Evolutionary conservation across 1,139 yeast genomes (phyloP).

Genomic region (Kodamaea fungicola): DNA sequence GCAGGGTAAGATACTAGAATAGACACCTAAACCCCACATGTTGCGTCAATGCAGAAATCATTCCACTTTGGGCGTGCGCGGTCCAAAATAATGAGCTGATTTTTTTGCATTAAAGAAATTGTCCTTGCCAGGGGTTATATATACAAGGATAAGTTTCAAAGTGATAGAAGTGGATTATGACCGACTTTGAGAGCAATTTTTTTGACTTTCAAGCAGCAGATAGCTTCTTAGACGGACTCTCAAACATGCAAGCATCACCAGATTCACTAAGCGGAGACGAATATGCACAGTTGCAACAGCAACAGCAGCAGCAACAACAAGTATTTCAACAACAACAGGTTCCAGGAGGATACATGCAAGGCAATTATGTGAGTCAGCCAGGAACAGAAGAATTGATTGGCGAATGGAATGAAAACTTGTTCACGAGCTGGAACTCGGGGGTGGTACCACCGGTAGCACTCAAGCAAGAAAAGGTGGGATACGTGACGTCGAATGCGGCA

Average conservation of each 20-base stretch:
- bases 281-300: constrained; percentile 4
- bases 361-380: background rate
- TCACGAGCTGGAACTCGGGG: background rate
- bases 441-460: background rate
- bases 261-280: constrained; percentile 16
- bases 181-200: constrained; percentile 18
- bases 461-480: background rate
- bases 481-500: constrained; percentile 1
- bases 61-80: background rate
- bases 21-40: background rate
- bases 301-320: constrained; percentile 2
- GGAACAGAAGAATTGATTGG: background rate
- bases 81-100: background rate
- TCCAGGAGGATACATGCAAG: constrained; percentile 2
- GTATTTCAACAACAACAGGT: constrained; percentile 10
- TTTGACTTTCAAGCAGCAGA: constrained; percentile 36
- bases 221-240: constrained; percentile 30
- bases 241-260: constrained; percentile 15
- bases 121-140: too few species aligned
- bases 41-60: background rate
- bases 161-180: constrained; percentile 7
- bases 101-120: background rate
- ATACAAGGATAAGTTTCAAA: background rate
- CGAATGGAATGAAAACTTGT: background rate
- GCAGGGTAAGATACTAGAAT: background rate